Conservation (phyloP, 768 basidiomycete species). For the Suillus ampliporus region DNA sequence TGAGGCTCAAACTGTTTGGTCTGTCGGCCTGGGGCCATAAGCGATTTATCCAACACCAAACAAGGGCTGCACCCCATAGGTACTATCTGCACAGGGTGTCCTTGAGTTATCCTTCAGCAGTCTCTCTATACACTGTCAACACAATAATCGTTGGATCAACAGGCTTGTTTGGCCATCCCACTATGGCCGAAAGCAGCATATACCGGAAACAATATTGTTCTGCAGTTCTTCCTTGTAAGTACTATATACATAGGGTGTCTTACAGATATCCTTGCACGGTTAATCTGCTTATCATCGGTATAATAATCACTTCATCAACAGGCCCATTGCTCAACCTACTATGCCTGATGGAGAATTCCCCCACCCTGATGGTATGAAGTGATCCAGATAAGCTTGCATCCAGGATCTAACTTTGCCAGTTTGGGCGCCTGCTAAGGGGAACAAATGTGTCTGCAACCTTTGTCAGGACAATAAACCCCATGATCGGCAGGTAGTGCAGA, state of each 20-base stretch:
- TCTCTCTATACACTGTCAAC: neutral
- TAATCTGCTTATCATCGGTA: neutral
- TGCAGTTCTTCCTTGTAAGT: neutral
- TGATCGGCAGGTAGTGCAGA: neutral
- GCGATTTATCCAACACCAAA: neutral
- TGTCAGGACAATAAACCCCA: conserved; percentile 7
- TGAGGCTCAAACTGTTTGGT: neutral
- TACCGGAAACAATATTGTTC: neutral
- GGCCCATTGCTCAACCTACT: neutral
- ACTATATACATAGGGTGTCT: neutral
- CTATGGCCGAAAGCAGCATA: neutral
- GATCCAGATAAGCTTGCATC: neutral
- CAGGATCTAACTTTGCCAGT: neutral
- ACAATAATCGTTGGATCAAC: neutral
- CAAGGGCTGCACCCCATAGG: neutral
- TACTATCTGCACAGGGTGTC: neutral
- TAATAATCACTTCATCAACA: neutral
- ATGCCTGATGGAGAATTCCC: neutral
- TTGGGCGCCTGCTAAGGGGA: neutral
- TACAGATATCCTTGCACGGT: neutral
- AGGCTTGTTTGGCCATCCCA: neutral
- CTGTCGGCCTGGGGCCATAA: neutral
- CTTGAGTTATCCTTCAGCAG: neutral
- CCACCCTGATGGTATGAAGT: neutral
- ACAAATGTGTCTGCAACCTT: conserved; percentile 1